These are phyloP conservation scores for Fomitopsis schrenkii DNA, from an alignment of 1,284 basidiomycete species.

Conservation along the genomic window DNA sequence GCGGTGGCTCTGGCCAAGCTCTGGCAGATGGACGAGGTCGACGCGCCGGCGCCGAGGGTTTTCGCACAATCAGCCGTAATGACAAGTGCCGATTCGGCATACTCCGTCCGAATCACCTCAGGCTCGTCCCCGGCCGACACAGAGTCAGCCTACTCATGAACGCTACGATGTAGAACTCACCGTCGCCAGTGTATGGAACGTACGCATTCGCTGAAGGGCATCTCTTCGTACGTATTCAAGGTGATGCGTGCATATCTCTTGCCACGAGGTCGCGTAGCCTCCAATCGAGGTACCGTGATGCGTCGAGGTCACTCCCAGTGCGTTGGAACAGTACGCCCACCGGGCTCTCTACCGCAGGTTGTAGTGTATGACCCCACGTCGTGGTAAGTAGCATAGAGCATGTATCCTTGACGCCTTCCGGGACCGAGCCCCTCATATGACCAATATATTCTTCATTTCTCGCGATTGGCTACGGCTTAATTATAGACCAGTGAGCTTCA, in stretches of 20 bases:
- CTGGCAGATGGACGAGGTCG: neutral
- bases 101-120: neutral
- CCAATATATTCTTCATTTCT: too few species aligned
- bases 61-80: neutral
- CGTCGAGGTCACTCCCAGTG: too few species aligned
- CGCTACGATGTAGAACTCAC: too few species aligned
- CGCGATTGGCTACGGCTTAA: constrained; percentile 1
- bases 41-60: neutral
- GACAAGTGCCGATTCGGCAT: neutral
- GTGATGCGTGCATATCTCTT: too few species aligned
- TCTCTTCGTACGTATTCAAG: too few species aligned
- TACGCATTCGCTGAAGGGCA: neutral
- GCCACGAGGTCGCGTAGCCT: too few species aligned
- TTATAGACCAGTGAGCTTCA: neutral
- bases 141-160: too few species aligned
- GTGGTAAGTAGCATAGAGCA: neutral
- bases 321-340: too few species aligned
- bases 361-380: neutral
- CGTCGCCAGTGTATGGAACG: neutral
- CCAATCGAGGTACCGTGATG: too few species aligned
- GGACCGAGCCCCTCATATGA: neutral
- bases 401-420: neutral
- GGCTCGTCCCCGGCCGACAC: neutral
- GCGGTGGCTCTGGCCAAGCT: neutral
- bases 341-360: neutral